Base-by-base conservation (phyloP, 768 basidiomycete genomes). In the Leccinum boreale region DNA sequence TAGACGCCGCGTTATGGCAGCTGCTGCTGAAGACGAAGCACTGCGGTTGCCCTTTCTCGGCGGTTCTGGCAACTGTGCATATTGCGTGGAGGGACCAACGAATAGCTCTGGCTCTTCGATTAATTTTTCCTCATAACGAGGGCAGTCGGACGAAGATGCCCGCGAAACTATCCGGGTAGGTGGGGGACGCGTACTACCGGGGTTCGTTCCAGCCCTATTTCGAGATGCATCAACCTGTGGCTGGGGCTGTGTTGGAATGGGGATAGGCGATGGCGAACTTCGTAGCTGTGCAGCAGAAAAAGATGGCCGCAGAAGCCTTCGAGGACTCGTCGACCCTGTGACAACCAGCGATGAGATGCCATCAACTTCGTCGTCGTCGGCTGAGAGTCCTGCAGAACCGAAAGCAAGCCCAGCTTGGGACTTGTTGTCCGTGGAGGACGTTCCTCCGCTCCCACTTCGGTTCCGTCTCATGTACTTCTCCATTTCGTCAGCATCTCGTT, bases 401-500 rank as follows among this genome's bases (percentile, higher is more conserved):
- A 76, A 78, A 33, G 58, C 63, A 49, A 77, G 78, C 23, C 81
- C 83, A 67, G 81, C 66, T 66, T 84, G 82, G 7, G 87, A 88
- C 69, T 77, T 83, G 61, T 79, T 84, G 64, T 90, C 88, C 14
- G 87, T 87, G 1, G 88, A 89, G 19, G 86, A 79, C 24, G 85
- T 86, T 46, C 83, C 85, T 55, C 80, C 85, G 65, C 90, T 91
- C 51, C 89, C 91, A 67, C 90, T 93, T 56, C 92, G 83, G 75
- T 89, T 90, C 56, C 92, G 82, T 59, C 82, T 79, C 69, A 91
- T 78, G 68, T 92, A 94, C 66, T 92, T 90, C 70, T 92, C 90
- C 79, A 89, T 90, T 36, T 92, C 92, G 68, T 88, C 89, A 19
- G 91, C 91, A 68, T 94, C 92, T 57, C 85, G 81, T 73, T 92